Evolutionary conservation across 2,329 filamentous ascomycete species (phyloP), one percentile per base, ranked within the genome.

Genomic region (Arthrobotrys pseudoclavata): DNA sequence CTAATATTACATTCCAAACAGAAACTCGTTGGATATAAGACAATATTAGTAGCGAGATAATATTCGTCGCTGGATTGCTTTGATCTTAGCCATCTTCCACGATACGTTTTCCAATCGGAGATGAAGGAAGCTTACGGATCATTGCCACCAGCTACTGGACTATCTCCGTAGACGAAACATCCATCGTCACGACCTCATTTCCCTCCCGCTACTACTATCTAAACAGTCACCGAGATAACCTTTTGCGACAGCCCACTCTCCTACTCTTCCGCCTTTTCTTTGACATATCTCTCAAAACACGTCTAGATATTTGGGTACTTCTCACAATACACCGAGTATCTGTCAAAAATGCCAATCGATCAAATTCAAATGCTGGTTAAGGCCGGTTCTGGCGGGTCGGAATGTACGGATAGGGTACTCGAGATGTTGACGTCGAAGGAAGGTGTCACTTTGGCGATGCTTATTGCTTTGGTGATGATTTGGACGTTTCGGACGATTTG

Each of bases 401-500:
- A 57, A 9, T 29, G 52, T 60, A 42, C 24, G 24, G 74, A 71
- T 48, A 61, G 50, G 34, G 53, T 77, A 4, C 55, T 77, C 45
- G 67, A 55, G 53, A 71, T 71, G 31, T 42, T 77, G 47, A 4
- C 42, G 31, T 66, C 67, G 9, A 69, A 68, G 67, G 60, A 67
- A 45, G 74, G 74, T 12, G 24, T 77, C 29, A 77, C 74, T 18
- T 57, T 77, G 6, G 64, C 52, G 13, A 67, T 71, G 50, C 13
- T 66, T 7, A 31, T 77, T 48, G 52, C 67, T 0, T 24, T 77
- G 48, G 40, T 71, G 31, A 52, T 71, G 45, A 45, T 77, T 10
- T 77, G 74, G 74, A 77, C 66, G 6, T 48, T 77, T 48, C 42
- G 74, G 37, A 60, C 71, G 26, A 40, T 77, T 29, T 77, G 61